A percentile compares a stretch with the other conserved stretches of the same genome.
These are phyloP conservation scores for Sisymbrium altissimum DNA, from an alignment of 345 rosid species.

Conservation along the genomic window DNA sequence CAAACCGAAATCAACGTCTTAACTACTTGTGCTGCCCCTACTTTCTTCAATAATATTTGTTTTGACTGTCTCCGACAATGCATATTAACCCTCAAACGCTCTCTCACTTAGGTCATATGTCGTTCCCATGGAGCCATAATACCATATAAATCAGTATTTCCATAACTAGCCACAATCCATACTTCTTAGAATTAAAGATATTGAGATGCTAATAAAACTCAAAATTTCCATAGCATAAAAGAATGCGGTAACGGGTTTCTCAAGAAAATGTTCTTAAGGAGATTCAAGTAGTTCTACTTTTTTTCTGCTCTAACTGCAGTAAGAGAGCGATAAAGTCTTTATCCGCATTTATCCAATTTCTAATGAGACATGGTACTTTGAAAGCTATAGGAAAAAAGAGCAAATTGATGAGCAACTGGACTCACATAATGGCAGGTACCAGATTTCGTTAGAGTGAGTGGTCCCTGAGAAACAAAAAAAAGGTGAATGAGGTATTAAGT, in stretches of 20 bases:
- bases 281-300: background rate
- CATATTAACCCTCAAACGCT: background rate
- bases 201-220: background rate
- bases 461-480: constrained; percentile 57
- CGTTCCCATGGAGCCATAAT: background rate
- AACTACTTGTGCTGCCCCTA: background rate
- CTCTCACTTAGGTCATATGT: background rate
- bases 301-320: background rate
- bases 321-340: background rate
- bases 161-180: background rate
- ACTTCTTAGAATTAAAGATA: background rate
- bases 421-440: constrained; percentile 79
- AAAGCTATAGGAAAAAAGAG: background rate
- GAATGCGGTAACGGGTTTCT: background rate
- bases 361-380: background rate
- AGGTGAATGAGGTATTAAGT: constrained; percentile 1
- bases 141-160: background rate
- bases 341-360: background rate
- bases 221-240: background rate
- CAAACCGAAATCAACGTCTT: constrained; percentile 4
- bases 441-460: constrained; percentile 50
- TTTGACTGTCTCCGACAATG: background rate
- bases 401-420: constrained; percentile 17
- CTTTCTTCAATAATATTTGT: background rate
- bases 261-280: background rate